Percentiles rank a stretch among this genome's conserved stretches.
These are phyloP conservation scores for Lactifluus hygrophoroides DNA, from an alignment of 768 basidiomycete species.

Conservation along the genomic window DNA sequence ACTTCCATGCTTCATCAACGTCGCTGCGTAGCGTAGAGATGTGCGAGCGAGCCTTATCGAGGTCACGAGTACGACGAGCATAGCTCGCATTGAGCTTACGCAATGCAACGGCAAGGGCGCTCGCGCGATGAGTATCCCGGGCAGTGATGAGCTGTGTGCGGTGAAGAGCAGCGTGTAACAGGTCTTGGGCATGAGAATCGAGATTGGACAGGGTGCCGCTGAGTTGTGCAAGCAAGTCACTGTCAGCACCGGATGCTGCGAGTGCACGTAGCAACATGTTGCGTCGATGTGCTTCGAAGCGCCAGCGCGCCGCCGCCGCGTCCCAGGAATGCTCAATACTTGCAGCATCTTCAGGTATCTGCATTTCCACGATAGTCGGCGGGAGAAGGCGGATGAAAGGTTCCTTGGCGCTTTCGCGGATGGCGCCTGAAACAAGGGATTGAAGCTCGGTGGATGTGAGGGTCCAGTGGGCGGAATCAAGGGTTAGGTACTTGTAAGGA, in stretches of 20 bases:
- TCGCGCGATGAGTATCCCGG: conserved; percentile 60
- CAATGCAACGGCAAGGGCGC: conserved; percentile 69
- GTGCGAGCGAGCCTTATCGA: conserved; percentile 38
- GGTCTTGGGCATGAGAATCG: conserved; percentile 31
- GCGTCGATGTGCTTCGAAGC: conserved; percentile 19
- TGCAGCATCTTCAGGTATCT: background rate
- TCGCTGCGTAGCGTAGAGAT: conserved; percentile 56
- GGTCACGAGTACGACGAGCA: conserved; percentile 52
- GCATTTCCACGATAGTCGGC: background rate
- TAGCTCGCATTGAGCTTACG: conserved; percentile 75
- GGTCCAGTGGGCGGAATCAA: conserved; percentile 22
- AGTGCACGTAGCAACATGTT: conserved; percentile 17
- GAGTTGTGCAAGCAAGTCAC: conserved; percentile 15
- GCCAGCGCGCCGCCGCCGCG: conserved; percentile 13
- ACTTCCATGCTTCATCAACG: conserved; percentile 73
- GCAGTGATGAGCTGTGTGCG: conserved; percentile 51
- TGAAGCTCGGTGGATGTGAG: conserved; percentile 20
- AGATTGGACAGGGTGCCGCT: conserved; percentile 7
- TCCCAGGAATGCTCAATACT: conserved; percentile 12
- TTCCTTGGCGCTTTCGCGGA: conserved; percentile 20
- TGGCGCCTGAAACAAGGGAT: conserved; percentile 18
- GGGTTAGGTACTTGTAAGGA: conserved; percentile 17
- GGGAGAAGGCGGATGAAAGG: conserved; percentile 21
- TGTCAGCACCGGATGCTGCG: conserved; percentile 16
- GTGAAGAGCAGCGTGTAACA: conserved; percentile 54